Evolutionary conservation across 192 early-diverging fungal genomes (phyloP).

Genomic region (Entomortierella lignicola): DNA sequence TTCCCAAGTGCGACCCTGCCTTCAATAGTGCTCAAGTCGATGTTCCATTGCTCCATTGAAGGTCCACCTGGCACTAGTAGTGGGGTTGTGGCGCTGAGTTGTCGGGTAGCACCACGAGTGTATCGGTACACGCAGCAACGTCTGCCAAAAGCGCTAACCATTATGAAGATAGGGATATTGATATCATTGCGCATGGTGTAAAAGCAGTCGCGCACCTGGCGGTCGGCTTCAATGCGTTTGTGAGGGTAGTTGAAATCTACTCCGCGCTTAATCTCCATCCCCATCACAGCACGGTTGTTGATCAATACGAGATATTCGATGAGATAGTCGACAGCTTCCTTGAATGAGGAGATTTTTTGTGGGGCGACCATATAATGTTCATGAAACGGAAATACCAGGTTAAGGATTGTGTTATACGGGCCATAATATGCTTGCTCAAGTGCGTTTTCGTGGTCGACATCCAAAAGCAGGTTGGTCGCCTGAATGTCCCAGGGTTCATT

Average conservation of each 20-base stretch:
- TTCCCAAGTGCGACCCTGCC: background rate
- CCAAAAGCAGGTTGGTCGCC: background rate
- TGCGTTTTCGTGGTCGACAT: background rate
- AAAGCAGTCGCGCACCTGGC: background rate
- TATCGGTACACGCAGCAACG: slow-evolving; percentile 2
- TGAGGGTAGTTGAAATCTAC: background rate
- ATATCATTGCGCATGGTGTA: background rate
- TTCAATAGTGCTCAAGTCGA: background rate
- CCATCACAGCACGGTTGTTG: background rate
- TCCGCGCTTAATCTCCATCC: background rate
- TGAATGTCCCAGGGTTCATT: background rate
- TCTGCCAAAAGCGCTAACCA: background rate
- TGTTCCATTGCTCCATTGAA: background rate
- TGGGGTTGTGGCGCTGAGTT: background rate
- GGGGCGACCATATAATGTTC: background rate
- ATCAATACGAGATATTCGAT: slow-evolving; percentile 3
- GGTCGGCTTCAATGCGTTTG: background rate
- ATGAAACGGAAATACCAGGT: background rate
- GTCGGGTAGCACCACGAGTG: background rate
- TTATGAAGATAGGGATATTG: background rate
- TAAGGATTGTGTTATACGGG: background rate
- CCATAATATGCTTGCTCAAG: slow-evolving; percentile 7
- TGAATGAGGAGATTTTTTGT: background rate
- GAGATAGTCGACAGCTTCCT: background rate
- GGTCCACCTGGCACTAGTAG: background rate